Base-by-base conservation (phyloP, 306 rosid genomes). In the Cucumis hystrix region DNA sequence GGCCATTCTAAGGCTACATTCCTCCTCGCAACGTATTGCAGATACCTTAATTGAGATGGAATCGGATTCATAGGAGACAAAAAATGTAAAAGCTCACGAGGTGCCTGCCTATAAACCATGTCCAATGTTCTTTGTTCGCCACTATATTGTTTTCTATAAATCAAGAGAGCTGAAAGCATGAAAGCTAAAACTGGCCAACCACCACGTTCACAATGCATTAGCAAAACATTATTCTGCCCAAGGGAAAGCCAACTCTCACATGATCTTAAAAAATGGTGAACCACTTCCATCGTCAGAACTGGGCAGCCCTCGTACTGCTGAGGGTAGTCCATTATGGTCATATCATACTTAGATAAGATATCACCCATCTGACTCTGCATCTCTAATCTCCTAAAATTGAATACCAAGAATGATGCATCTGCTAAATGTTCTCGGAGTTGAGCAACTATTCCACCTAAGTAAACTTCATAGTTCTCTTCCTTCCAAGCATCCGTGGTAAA, bases 101-200 rank as follows among this genome's bases (percentile, higher is more conserved):
- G 98, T 40, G 98, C 91, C 84, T 91, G 97, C 86, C 82, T 84
- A 77, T 94, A 89, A 75, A 94, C 90, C 93, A 94, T 91, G 84
- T 94, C 98, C 85, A 94, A 82, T 40, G 97, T 91, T 84, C 86
- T 86, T 75, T 91, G 95, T 82, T 94, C 98, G 77, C 97, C 98
- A 6, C 78, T 84, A 73, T 89, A 89, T 55, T 83, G 89, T 78
- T 90, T 90, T 71, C 88, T 35, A 72, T 82, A 94, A 80, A 94
- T 86, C 93, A 94, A 83, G 78, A 94, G 88, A 28, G 96, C 94
- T 58, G 98, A 79, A 79, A 91, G 88, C 96, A 94, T 91, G 82
- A 94, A 94, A 52, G 96, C 96, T 83, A 94, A 82, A 84, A 91
- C 96, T 0, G 96, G 92, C 98, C 98, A 94, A 69, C 93, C 96